Evolutionary conservation across 805 yeast genomes (phyloP).

Genomic region (Cyberlindnera xylosilytica): DNA sequence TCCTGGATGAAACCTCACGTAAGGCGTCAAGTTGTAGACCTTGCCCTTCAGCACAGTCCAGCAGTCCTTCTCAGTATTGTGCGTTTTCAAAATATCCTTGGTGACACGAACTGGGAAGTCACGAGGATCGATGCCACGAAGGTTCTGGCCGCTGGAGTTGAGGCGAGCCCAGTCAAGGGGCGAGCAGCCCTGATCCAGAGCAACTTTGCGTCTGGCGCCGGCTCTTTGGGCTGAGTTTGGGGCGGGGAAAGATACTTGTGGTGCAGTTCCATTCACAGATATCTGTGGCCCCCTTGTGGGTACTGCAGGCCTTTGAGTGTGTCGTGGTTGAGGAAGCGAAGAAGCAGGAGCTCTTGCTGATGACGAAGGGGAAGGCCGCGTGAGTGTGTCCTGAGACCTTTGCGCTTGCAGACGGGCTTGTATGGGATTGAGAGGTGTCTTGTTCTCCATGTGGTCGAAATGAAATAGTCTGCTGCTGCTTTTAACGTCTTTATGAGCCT

Average conservation of each 20-base stretch:
- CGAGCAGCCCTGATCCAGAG: constrained; percentile 73
- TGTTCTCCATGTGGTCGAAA: constrained; percentile 4
- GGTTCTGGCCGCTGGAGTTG: constrained; percentile 44
- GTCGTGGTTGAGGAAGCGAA: not conserved
- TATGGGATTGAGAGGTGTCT: constrained; percentile 4
- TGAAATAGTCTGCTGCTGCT: too few relatives aligned
- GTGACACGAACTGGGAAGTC: constrained; percentile 59
- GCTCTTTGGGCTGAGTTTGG: constrained; percentile 21
- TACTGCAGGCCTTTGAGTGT: constrained; percentile 1
- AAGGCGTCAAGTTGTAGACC: constrained; percentile 84
- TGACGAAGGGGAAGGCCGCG: constrained; percentile 1
- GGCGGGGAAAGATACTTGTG: constrained; percentile 14
- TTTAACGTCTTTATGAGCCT: too few relatives aligned
- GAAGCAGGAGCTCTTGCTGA: not conserved
- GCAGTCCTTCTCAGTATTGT: constrained; percentile 61
- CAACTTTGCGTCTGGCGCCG: constrained; percentile 49
- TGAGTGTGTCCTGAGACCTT: not conserved
- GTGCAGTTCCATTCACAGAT: not conserved
- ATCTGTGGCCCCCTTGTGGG: constrained; percentile 3
- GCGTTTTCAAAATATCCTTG: constrained; percentile 55
- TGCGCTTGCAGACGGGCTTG: constrained; percentile 8
- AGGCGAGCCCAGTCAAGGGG: constrained; percentile 82
- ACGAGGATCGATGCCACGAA: constrained; percentile 49
- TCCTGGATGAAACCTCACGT: constrained; percentile 88
- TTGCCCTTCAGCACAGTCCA: constrained; percentile 83